Evolutionary conservation across 2,329 filamentous ascomycete genomes (phyloP), one percentile per base, ranked within the genome.

Genomic region (Camillea tinctor): DNA sequence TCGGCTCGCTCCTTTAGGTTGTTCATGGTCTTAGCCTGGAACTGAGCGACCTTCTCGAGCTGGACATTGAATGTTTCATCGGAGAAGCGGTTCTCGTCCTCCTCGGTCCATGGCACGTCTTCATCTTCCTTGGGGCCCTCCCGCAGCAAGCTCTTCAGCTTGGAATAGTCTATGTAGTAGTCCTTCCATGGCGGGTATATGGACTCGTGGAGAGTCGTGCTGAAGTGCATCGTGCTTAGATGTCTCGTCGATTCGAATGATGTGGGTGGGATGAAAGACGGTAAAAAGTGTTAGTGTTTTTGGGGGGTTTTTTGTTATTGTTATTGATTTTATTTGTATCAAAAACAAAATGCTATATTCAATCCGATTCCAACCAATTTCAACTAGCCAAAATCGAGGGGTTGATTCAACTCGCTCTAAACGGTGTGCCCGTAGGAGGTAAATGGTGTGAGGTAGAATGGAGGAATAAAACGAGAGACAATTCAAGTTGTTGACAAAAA

Each of bases 21-120:
- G 61, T 78, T 84, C 69, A 92, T 88, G n/a, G 87, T 92, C 66
- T 91, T 83, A 64, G 88, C 85, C 77, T 98, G 95, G 78, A 98
- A 98, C 56, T 85, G 80, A 73, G 94, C 90, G 63, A 98, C 94
- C 79, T 97, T 98, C 71, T 98, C 93, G 66, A 99, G 84, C 80
- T 99, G 92, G 24, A 91, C 88, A 73, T 97, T 97, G 76, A 97
- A 88, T 67, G 98, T 85, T 80, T 98, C 94, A 74, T 97, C 92
- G 72, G 94, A 95, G 77, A 99, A 99, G 40, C 85, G 86, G 72
- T 90, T 91, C 81, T 98, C 95, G 74, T 99, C 95, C 52, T 93
- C 88, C 70, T 96, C 93, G 23, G 93, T 97, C 95, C 95, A 99
- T 49, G 86, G 80, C 55, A 80, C 81, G 56, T 85, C 81, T 21